Evolutionary conservation across 148 eudicot genomes (phyloP).

Genomic region (Fallopia convolvulus): DNA sequence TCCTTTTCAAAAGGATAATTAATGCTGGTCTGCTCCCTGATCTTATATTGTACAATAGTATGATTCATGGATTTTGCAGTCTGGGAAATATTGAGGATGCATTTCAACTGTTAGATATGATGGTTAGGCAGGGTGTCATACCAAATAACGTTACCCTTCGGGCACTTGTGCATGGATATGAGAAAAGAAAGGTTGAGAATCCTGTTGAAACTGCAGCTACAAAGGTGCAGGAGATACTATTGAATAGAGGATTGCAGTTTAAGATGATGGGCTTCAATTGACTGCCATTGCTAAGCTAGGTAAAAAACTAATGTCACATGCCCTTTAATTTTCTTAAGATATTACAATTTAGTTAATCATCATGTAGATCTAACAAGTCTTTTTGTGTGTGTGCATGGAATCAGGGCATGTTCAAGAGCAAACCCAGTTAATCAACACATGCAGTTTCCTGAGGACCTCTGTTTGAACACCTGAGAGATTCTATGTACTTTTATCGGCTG

Average conservation of each 20-base stretch:
- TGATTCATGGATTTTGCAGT: conserved; percentile 43
- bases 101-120: conserved; percentile 24
- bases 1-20: conserved; percentile 30
- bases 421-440: neutral
- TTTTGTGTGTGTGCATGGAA: neutral
- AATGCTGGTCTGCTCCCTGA: conserved; percentile 35
- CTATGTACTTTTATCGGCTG: neutral
- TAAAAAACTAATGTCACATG: neutral
- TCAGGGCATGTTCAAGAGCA: neutral
- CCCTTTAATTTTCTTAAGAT: neutral
- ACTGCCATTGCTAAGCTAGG: neutral
- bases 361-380: neutral
- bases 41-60: conserved; percentile 38
- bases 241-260: conserved; percentile 17
- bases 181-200: conserved; percentile 21
- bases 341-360: neutral
- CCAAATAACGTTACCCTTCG: conserved; percentile 39
- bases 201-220: conserved; percentile 26
- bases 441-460: neutral
- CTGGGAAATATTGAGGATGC: conserved; percentile 34
- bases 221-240: conserved; percentile 24
- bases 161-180: conserved; percentile 33
- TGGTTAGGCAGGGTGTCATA: conserved; percentile 20
- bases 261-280: neutral
- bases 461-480: neutral